Evolutionary conservation across 192 early-diverging fungal genomes (phyloP).

Genomic region (Phlyctochytrium arcticum): DNA sequence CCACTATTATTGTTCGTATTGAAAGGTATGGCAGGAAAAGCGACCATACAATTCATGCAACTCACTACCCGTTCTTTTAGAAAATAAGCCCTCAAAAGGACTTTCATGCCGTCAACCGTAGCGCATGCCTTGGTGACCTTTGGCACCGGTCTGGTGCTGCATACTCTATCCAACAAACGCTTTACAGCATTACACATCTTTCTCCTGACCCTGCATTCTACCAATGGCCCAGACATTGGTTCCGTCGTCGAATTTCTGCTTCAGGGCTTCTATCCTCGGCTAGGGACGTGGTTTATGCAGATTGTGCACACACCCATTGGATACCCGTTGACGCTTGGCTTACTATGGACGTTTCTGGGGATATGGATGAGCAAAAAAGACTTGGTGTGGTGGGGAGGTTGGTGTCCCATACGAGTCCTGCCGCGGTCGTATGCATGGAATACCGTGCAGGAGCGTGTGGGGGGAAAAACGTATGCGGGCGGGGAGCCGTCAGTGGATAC

Average conservation of each 20-base stretch:
- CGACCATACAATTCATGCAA: too few species aligned
- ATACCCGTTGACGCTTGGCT: constrained; percentile 8
- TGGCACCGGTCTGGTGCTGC: background rate
- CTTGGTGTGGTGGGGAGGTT: background rate
- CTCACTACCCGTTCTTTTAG: too few species aligned
- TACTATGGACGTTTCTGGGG: constrained; percentile 10
- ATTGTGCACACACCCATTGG: constrained; percentile 18
- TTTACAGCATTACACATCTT: constrained; percentile 16
- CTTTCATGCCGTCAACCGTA: constrained; percentile 27
- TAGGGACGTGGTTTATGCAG: constrained; percentile 16
- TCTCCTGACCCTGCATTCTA: constrained; percentile 6
- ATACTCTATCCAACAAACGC: background rate
- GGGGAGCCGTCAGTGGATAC: too few species aligned
- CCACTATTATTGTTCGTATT: too few species aligned
- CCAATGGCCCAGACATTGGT: constrained; percentile 22
- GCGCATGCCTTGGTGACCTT: constrained; percentile 16
- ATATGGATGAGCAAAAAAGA: constrained; percentile 1
- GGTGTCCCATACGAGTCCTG: too few species aligned
- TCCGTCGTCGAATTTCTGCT: constrained; percentile 19
- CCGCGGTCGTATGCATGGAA: background rate
- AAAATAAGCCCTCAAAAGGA: too few species aligned
- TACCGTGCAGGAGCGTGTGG: background rate
- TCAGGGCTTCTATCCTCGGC: background rate
- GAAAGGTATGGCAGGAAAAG: too few species aligned
- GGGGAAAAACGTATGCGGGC: too few species aligned